Percentiles rank a stretch among this genome's conserved stretches.
These are phyloP conservation scores for Claviceps paspali DNA, from an alignment of 2,329 filamentous ascomycete species.

Conservation along the genomic window DNA sequence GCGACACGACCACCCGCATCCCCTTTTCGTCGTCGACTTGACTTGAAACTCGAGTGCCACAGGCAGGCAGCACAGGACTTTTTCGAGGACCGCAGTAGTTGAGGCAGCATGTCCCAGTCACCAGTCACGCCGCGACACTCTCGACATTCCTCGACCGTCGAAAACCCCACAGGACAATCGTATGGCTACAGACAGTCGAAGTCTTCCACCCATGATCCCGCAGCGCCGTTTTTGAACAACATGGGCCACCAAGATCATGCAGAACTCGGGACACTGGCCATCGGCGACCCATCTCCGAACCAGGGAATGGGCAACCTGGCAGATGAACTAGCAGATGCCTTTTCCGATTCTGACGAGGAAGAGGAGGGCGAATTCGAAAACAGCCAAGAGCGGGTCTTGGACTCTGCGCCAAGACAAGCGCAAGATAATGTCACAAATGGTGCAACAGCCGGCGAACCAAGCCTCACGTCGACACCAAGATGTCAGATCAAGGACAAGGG, in stretches of 20 bases:
- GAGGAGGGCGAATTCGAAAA: slow-evolving; percentile 39
- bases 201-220: slow-evolving; percentile 33
- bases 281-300: slow-evolving; percentile 24
- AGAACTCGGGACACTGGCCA: slow-evolving; percentile 30
- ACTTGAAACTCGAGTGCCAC: background rate
- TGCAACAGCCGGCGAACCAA: slow-evolving; percentile 3
- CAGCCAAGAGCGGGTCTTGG: slow-evolving; percentile 11
- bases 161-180: slow-evolving; percentile 31
- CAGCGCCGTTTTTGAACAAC: slow-evolving; percentile 32
- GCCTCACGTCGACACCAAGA: slow-evolving; percentile 15
- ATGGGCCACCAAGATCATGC: slow-evolving; percentile 32
- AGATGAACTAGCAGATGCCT: slow-evolving; percentile 63
- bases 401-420: background rate
- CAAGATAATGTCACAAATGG: background rate
- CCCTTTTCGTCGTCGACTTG: background rate
- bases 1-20: background rate
- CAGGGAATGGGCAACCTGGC: slow-evolving; percentile 63
- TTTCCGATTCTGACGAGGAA: slow-evolving; percentile 50
- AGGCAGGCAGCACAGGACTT: background rate
- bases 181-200: slow-evolving; percentile 33
- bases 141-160: slow-evolving; percentile 39
- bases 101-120: slow-evolving; percentile 4
- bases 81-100: background rate
- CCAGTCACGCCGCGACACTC: slow-evolving; percentile 39
- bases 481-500: slow-evolving; percentile 18